Evolutionary conservation across 768 basidiomycete species (phyloP).

Genomic region (Suillus brevipes): DNA sequence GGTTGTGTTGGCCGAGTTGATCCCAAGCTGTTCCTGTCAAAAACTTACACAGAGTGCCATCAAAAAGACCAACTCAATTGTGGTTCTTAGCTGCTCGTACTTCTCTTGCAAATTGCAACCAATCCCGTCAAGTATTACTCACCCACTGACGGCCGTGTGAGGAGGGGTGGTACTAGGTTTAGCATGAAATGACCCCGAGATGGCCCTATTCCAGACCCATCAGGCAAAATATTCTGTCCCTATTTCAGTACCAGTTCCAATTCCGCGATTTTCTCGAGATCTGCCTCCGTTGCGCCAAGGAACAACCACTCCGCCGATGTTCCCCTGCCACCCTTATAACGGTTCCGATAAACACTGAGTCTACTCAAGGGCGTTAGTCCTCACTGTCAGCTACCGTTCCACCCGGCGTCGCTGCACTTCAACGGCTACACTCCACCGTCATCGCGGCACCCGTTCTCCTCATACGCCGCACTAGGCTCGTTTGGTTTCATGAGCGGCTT

Average conservation of each 20-base stretch:
- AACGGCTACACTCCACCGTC: neutral
- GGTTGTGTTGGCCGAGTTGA: neutral
- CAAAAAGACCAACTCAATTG: neutral
- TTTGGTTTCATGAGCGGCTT: neutral
- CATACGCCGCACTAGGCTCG: neutral
- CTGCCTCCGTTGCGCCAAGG: neutral
- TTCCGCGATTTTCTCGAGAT: neutral
- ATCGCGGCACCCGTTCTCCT: neutral
- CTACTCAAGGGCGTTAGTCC: too few relatives aligned
- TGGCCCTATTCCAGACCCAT: neutral
- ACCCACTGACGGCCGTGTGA: constrained; percentile 8
- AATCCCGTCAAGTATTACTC: neutral
- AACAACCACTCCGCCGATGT: neutral
- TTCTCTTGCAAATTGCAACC: neutral
- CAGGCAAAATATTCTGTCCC: neutral
- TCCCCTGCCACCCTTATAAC: too few relatives aligned
- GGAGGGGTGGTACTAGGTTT: neutral
- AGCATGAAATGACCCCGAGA: neutral
- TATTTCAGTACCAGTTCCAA: neutral
- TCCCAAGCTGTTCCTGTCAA: neutral
- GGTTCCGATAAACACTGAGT: too few relatives aligned
- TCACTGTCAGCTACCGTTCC: neutral
- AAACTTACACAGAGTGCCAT: neutral
- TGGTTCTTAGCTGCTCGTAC: neutral
- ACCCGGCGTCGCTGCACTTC: neutral